phyloP scores from a whole-genome alignment of 176 grass and related monocot genomes.

The Oryza punctata region DNA sequence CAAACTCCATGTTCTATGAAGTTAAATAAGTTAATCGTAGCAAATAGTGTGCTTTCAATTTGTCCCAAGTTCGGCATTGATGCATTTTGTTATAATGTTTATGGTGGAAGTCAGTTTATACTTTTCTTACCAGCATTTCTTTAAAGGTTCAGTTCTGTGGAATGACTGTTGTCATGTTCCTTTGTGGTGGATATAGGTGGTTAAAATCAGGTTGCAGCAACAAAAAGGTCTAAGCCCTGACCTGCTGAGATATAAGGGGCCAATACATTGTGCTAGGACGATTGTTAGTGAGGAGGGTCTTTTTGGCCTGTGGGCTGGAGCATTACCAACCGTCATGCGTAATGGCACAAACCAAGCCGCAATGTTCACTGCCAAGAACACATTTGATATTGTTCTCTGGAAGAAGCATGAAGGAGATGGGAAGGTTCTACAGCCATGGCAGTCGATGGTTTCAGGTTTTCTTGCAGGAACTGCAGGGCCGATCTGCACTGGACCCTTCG shows the following conservation, averaged over 20 bases:
- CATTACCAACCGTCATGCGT: conserved; percentile 88
- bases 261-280: conserved; percentile 78
- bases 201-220: conserved; percentile 90
- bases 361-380: conserved; percentile 97
- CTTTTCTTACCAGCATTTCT: not conserved
- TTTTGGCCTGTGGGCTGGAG: conserved; percentile 83
- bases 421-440: conserved; percentile 83
- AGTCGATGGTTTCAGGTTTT: conserved; percentile 96
- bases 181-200: conserved; percentile 53
- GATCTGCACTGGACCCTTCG: conserved; percentile 87
- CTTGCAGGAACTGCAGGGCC: conserved; percentile 94
- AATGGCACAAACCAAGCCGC: conserved; percentile 97
- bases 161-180: conserved; percentile 17
- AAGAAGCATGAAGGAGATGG: conserved; percentile 93
- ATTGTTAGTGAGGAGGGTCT: conserved; percentile 83
- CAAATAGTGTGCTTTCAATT: not conserved
- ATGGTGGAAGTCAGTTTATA: not conserved
- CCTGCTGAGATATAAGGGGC: conserved; percentile 81
- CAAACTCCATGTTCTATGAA: not conserved
- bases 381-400: conserved; percentile 85
- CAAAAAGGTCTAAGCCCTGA: conserved; percentile 84
- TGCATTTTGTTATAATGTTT: not conserved
- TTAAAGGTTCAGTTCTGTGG: not conserved
- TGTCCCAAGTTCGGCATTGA: not conserved
- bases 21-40: not conserved